These are phyloP conservation scores for Cercospora nicotianae DNA, from an alignment of 2,329 filamentous ascomycete genomes.

Conservation along the genomic window DNA sequence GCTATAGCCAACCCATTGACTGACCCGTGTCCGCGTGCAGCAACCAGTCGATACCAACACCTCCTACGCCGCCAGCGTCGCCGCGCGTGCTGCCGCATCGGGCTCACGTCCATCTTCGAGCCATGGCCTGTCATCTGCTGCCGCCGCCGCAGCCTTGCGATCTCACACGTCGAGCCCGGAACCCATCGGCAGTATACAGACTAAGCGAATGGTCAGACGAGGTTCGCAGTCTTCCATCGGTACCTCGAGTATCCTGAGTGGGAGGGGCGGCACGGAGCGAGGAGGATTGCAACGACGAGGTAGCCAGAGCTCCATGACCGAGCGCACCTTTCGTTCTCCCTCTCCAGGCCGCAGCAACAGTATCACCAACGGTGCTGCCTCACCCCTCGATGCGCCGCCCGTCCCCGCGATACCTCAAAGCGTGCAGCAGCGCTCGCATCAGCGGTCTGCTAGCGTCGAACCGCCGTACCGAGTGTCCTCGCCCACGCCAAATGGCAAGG, in stretches of 20 bases:
- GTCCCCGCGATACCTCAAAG: constrained; percentile 65
- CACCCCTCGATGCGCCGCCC: constrained; percentile 58
- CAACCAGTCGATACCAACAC: constrained; percentile 17
- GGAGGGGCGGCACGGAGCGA: constrained; percentile 37
- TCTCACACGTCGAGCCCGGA: constrained; percentile 76
- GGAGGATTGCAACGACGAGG: constrained; percentile 59
- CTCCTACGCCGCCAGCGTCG: constrained; percentile 64
- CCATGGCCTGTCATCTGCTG: constrained; percentile 74
- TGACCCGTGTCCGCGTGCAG: neutral
- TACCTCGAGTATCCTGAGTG: constrained; percentile 44
- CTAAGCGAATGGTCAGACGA: constrained; percentile 78
- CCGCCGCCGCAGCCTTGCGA: constrained; percentile 80
- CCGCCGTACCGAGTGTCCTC: constrained; percentile 49
- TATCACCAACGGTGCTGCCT: constrained; percentile 29
- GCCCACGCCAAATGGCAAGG: constrained; percentile 38
- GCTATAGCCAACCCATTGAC: constrained; percentile 7
- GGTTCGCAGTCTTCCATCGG: constrained; percentile 69
- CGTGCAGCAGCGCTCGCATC: constrained; percentile 34
- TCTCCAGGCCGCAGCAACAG: constrained; percentile 56
- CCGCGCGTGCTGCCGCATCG: constrained; percentile 74
- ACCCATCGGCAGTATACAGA: constrained; percentile 78
- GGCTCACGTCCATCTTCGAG: constrained; percentile 65
- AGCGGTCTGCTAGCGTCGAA: constrained; percentile 54
- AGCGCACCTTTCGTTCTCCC: constrained; percentile 80
- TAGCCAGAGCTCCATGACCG: constrained; percentile 81